Evolutionary conservation across 176 grass and related monocot species (phyloP).

Genomic region (Zoysia pacifica): DNA sequence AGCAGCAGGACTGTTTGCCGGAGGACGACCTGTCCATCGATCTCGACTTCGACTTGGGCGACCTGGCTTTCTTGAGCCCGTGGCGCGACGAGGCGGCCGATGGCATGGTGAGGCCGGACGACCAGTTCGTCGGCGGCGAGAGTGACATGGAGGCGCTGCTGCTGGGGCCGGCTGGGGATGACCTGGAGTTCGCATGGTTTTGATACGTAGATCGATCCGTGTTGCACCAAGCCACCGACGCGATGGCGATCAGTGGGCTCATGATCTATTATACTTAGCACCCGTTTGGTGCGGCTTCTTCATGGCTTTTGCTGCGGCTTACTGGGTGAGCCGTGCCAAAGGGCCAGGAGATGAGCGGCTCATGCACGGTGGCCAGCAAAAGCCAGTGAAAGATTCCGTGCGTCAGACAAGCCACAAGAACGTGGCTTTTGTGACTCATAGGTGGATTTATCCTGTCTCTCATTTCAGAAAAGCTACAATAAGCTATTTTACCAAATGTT

Average conservation of each 20-base stretch:
- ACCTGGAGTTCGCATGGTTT: slow-evolving; percentile 30
- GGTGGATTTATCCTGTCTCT: too few species aligned
- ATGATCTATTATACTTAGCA: too few species aligned
- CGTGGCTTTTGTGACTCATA: too few species aligned
- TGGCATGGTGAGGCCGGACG: not conserved
- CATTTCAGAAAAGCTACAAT: too few species aligned
- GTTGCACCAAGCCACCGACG: not conserved
- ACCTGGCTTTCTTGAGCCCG: slow-evolving; percentile 40
- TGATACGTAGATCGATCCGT: not conserved
- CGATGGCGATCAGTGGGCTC: not conserved
- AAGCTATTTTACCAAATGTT: too few species aligned
- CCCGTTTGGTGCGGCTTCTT: too few species aligned
- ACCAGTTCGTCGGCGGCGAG: not conserved
- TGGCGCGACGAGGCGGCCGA: not conserved
- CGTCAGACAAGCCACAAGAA: too few species aligned
- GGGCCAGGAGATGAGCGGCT: too few species aligned
- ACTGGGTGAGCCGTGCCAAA: too few species aligned
- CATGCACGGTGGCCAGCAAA: too few species aligned
- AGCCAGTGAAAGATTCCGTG: too few species aligned
- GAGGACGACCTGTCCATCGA: slow-evolving; percentile 16
- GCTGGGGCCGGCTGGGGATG: not conserved
- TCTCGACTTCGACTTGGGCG: slow-evolving; percentile 21
- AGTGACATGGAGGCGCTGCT: slow-evolving; percentile 37
- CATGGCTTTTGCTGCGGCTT: too few species aligned
- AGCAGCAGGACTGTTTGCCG: not conserved